These are phyloP conservation scores for Leccinum pseudoinsigne DNA, from an alignment of 1,284 basidiomycete genomes.

Conservation along the genomic window DNA sequence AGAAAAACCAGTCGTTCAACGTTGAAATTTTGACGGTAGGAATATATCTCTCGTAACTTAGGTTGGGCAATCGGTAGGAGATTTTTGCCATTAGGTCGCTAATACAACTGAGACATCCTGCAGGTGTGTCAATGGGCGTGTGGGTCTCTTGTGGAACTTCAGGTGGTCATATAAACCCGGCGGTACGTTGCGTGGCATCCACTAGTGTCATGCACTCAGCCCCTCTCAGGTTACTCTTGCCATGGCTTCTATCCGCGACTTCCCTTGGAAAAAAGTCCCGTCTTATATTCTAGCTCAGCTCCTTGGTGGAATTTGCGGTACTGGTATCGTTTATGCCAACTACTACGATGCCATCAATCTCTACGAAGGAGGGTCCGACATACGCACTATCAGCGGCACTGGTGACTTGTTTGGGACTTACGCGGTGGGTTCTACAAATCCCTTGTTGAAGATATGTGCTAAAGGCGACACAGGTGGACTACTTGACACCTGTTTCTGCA, in stretches of 20 bases:
- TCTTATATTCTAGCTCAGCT: constrained; percentile 71
- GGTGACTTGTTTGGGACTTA: constrained; percentile 73
- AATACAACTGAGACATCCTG: constrained; percentile 3
- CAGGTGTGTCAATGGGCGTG: constrained; percentile 59
- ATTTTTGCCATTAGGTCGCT: constrained; percentile 2
- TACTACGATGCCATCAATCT: constrained; percentile 76
- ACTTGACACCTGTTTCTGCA: constrained; percentile 55
- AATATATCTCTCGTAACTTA: constrained; percentile 57
- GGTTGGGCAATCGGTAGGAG: constrained; percentile 65
- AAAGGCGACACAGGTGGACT: constrained; percentile 43
- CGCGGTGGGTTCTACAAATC: constrained; percentile 45
- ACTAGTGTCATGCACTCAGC: constrained; percentile 13
- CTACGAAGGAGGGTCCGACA: constrained; percentile 58
- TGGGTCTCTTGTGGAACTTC: constrained; percentile 68
- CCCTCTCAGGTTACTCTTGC: constrained; percentile 59
- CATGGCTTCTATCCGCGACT: constrained; percentile 66
- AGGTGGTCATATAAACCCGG: constrained; percentile 80
- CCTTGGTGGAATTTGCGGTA: constrained; percentile 68
- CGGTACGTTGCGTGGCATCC: constrained; percentile 40
- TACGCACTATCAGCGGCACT: constrained; percentile 66
- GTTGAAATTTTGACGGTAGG: constrained; percentile 37
- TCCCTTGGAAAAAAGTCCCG: constrained; percentile 80
- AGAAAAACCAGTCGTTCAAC: neutral
- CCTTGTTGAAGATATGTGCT: constrained; percentile 10
- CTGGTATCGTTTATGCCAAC: constrained; percentile 70